Evolutionary conservation across 768 basidiomycete genomes (phyloP).

Genomic region (Collybiopsis luxurians): DNA sequence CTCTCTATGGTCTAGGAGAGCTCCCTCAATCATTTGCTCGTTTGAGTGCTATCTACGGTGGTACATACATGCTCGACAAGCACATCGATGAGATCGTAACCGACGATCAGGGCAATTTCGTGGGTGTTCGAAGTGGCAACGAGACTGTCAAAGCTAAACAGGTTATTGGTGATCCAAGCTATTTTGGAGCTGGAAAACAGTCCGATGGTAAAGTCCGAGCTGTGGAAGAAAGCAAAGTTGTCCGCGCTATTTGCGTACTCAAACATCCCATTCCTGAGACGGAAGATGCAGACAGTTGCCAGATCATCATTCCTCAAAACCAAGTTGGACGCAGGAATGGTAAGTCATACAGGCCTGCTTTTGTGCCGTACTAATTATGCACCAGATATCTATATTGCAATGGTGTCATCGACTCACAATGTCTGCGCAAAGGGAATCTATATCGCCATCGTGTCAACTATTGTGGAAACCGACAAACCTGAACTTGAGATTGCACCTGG

Average conservation of each 20-base stretch:
- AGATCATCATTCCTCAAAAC: slow-evolving; percentile 99
- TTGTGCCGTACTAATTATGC: too few relatives aligned
- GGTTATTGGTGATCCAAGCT: slow-evolving; percentile 97
- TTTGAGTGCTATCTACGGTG: slow-evolving; percentile 97
- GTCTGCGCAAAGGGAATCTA: slow-evolving; percentile 95
- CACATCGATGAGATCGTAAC: slow-evolving; percentile 87
- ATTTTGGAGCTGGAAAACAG: slow-evolving; percentile 79
- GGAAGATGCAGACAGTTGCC: slow-evolving; percentile 90
- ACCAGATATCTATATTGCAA: slow-evolving; percentile 99
- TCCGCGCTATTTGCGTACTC: slow-evolving; percentile 95
- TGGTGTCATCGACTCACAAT: slow-evolving; percentile 96
- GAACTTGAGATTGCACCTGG: slow-evolving; percentile 93
- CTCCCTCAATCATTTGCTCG: slow-evolving; percentile 98
- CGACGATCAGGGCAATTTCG: slow-evolving; percentile 81
- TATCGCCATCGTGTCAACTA: slow-evolving; percentile 96
- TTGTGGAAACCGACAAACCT: slow-evolving; percentile 92
- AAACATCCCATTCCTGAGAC: slow-evolving; percentile 99
- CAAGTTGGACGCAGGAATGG: slow-evolving; percentile 93
- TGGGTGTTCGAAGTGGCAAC: slow-evolving; percentile 83
- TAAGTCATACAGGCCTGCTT: too few relatives aligned
- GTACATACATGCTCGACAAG: slow-evolving; percentile 99
- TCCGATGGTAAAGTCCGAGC: slow-evolving; percentile 80
- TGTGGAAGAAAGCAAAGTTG: slow-evolving; percentile 89
- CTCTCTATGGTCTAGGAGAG: slow-evolving; percentile 97
- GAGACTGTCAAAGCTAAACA: slow-evolving; percentile 97